Evolutionary conservation across 2,329 filamentous ascomycete species (phyloP).

Genomic region (Verticillium isaacii): DNA sequence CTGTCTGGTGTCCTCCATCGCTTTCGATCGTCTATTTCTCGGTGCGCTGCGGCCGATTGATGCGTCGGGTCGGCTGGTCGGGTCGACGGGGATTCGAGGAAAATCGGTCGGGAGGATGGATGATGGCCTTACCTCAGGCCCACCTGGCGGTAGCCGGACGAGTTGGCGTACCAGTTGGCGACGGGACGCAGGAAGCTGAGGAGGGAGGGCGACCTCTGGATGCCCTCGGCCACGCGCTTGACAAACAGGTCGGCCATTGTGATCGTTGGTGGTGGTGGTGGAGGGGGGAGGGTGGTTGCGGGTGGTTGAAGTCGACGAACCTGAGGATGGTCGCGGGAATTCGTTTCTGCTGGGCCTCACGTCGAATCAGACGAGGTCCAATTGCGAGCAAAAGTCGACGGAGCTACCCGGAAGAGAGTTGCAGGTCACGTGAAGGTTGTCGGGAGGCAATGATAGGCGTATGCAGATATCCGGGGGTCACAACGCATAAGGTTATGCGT

Average conservation of each 20-base stretch:
- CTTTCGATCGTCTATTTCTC: background rate
- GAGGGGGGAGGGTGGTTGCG: conserved; percentile 7
- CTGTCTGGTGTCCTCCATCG: background rate
- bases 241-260: conserved; percentile 58
- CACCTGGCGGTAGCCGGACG: conserved; percentile 87
- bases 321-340: conserved; percentile 2
- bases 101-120: background rate
- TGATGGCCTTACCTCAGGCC: conserved; percentile 68
- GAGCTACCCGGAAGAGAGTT: conserved; percentile 1
- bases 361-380: conserved; percentile 10
- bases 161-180: conserved; percentile 83
- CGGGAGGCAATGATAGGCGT: background rate
- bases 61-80: background rate
- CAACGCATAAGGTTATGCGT: background rate
- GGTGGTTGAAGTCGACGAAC: background rate
- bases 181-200: conserved; percentile 72
- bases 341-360: conserved; percentile 1
- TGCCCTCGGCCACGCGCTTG: conserved; percentile 15
- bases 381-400: conserved; percentile 7
- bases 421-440: background rate
- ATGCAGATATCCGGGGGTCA: background rate
- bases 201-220: conserved; percentile 84
- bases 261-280: conserved; percentile 21
- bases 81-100: background rate
- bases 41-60: background rate